These are phyloP conservation scores for Thraustotheca clavata DNA, from an alignment of 352 stramenopile species.

Conservation along the genomic window DNA sequence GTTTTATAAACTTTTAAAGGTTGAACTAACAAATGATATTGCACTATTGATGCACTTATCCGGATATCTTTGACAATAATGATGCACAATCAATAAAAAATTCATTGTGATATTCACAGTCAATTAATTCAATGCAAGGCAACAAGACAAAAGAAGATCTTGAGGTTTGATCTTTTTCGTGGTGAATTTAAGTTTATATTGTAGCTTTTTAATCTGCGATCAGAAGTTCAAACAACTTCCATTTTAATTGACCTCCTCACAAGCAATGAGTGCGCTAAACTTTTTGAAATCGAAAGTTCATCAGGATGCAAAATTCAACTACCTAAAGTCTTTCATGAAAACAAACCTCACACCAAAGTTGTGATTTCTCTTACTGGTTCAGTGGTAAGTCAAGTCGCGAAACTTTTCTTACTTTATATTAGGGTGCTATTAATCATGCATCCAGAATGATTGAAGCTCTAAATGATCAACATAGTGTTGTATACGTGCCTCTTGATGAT, in stretches of 20 bases:
- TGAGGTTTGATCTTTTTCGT: too few relatives aligned
- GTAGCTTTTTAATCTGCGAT: constrained; percentile 75
- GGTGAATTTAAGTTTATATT: too few relatives aligned
- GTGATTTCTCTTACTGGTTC: constrained; percentile 18
- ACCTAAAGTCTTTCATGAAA: constrained; percentile 21
- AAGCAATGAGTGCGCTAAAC: constrained; percentile 62
- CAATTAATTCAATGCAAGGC: too few relatives aligned
- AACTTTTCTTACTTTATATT: not conserved
- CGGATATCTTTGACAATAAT: too few relatives aligned
- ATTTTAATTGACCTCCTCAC: constrained; percentile 55
- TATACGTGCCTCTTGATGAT: constrained; percentile 56
- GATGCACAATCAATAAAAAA: too few relatives aligned
- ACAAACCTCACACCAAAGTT: constrained; percentile 1
- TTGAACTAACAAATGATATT: too few relatives aligned
- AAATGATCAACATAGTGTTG: constrained; percentile 50
- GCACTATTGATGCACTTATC: too few relatives aligned
- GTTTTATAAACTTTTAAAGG: too few relatives aligned
- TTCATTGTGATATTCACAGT: too few relatives aligned
- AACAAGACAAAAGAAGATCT: too few relatives aligned
- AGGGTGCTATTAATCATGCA: constrained; percentile 10
- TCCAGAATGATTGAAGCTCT: constrained; percentile 36
- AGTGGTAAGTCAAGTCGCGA: not conserved
- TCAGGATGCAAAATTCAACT: constrained; percentile 49
- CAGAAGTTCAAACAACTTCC: constrained; percentile 48
- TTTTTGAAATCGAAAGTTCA: constrained; percentile 52